Conservation (phyloP, 139 green algal genomes). For the Micractinium sp. region DNA sequence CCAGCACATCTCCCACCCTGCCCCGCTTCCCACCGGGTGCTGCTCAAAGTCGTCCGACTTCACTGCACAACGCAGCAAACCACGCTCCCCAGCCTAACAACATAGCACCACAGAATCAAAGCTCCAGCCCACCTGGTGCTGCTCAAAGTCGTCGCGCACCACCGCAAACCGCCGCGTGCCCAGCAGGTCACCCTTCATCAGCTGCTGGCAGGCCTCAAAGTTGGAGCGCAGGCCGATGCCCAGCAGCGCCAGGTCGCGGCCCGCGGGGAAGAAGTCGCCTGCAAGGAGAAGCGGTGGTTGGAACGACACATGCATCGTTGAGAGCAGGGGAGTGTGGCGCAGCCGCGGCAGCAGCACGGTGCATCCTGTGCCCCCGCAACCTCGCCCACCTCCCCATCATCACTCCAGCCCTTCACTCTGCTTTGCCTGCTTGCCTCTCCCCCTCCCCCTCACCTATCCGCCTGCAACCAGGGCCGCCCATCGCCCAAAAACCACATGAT, state of each 20-base stretch:
- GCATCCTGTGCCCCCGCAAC: no score
- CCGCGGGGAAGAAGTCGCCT: conserved; percentile 92
- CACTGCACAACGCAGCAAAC: not conserved
- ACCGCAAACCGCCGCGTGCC: conserved; percentile 85
- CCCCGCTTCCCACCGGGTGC: no score
- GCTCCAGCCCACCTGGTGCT: conserved; percentile 69
- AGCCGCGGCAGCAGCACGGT: not conserved
- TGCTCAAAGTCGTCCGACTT: not conserved
- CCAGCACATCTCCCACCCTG: no score
- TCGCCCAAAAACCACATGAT: no score
- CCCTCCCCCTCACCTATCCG: no score
- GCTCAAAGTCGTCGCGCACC: conserved; percentile 92
- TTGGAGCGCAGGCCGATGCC: conserved; percentile 94
- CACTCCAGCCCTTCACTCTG: no score
- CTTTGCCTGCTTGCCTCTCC: no score
- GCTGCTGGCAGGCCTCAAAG: conserved; percentile 78
- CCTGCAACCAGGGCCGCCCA: no score
- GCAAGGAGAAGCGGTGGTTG: not conserved
- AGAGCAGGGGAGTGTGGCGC: not conserved
- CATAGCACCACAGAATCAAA: not conserved
- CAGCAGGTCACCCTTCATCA: conserved; percentile 92
- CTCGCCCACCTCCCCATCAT: no score
- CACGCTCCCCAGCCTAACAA: not conserved
- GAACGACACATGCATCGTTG: not conserved
- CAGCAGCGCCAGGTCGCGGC: conserved; percentile 75